These are phyloP conservation scores for Neofusicoccum parvum DNA, from an alignment of 2,329 filamentous ascomycete species.

Conservation along the genomic window DNA sequence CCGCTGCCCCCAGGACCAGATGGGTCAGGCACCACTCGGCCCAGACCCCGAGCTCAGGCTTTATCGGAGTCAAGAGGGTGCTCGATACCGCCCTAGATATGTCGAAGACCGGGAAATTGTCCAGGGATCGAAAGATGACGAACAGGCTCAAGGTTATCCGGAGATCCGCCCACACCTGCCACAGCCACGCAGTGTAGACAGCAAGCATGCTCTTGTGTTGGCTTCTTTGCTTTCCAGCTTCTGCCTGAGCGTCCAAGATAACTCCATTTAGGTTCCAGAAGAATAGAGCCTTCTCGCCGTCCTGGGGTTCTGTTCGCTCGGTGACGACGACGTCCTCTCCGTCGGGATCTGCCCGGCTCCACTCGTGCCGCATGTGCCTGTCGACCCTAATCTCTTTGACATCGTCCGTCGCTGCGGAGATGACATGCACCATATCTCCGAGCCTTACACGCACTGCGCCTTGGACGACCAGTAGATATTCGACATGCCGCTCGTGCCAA, in stretches of 20 bases:
- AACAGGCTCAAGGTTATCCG: constrained; percentile 32
- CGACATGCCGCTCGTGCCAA: constrained; percentile 53
- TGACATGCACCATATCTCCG: constrained; percentile 13
- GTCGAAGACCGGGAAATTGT: constrained; percentile 36
- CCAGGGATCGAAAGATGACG: constrained; percentile 32
- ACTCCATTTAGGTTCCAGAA: constrained; percentile 55
- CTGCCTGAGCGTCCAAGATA: constrained; percentile 32
- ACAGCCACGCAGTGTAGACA: background rate
- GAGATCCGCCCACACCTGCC: constrained; percentile 5
- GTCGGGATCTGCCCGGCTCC: constrained; percentile 43
- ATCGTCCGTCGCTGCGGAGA: constrained; percentile 23
- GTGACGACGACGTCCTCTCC: constrained; percentile 45
- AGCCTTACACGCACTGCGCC: constrained; percentile 39
- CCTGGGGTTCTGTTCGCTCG: constrained; percentile 51
- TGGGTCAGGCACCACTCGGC: background rate
- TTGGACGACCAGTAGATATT: constrained; percentile 48
- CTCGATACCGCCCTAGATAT: background rate
- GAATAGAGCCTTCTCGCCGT: constrained; percentile 51
- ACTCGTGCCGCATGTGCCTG: constrained; percentile 48
- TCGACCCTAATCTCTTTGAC: constrained; percentile 38
- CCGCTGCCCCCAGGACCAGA: background rate
- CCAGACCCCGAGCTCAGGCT: background rate
- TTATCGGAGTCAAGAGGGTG: too few species aligned
- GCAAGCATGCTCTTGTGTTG: background rate
- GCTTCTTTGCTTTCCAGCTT: background rate